A percentile compares a stretch with the other conserved stretches of the same genome.
These are phyloP conservation scores for Fusarium mundagurra DNA, from an alignment of 2,329 filamentous ascomycete species.

Conservation along the genomic window DNA sequence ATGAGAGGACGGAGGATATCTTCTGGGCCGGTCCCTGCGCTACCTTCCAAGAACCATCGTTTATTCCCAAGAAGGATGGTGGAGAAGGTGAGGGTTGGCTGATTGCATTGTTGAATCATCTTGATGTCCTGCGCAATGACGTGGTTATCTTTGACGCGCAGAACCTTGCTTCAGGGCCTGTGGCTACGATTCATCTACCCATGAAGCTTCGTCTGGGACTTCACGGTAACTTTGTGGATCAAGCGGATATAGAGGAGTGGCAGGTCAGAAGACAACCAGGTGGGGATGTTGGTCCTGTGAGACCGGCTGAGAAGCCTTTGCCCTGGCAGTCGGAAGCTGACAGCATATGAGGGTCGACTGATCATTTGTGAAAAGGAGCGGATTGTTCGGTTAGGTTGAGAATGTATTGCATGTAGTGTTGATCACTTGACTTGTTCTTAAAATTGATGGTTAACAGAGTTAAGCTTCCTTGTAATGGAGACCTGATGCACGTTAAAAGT, in stretches of 20 bases:
- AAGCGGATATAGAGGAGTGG: constrained; percentile 16
- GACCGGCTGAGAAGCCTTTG: background rate
- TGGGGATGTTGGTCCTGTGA: background rate
- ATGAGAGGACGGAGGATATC: background rate
- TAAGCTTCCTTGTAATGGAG: too few species aligned
- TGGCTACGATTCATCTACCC: background rate
- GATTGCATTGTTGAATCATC: constrained; percentile 5
- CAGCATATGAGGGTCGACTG: background rate
- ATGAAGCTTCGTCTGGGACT: constrained; percentile 13
- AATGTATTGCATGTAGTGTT: background rate
- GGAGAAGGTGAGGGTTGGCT: background rate
- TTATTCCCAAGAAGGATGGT: background rate
- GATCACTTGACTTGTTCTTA: background rate
- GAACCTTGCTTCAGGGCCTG: background rate
- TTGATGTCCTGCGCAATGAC: constrained; percentile 11
- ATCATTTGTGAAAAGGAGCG: background rate
- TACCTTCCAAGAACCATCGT: constrained; percentile 6
- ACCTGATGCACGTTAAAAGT: background rate
- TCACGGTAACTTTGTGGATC: constrained; percentile 17
- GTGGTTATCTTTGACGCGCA: constrained; percentile 1
- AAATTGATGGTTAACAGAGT: fast-evolving
- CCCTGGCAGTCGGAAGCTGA: background rate
- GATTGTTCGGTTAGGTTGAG: fast-evolving
- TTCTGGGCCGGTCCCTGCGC: background rate
- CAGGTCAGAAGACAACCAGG: background rate